phyloP scores from a whole-genome alignment of 192 early-diverging fungal species.

The Coemansia sp. region DNA sequence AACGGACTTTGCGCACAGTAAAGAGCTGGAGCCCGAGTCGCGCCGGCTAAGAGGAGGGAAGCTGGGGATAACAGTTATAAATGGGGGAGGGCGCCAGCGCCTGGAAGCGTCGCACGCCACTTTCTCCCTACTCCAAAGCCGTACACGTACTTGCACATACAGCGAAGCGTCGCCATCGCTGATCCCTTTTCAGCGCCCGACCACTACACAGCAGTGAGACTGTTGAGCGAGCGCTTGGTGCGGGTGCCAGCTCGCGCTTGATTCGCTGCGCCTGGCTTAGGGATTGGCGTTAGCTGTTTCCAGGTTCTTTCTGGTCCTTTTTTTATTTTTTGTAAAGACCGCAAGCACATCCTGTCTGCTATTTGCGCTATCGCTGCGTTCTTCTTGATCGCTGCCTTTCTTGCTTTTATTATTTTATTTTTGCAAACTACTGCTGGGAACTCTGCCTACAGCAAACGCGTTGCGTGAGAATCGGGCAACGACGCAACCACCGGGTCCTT shows the following conservation, averaged over 20 bases:
- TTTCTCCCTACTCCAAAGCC: not conserved
- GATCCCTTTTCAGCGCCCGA: too few relatives aligned
- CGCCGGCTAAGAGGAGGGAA: not conserved
- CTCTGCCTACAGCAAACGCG: constrained; percentile 8
- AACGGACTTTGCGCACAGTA: not conserved
- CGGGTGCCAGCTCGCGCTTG: too few relatives aligned
- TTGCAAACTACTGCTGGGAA: constrained; percentile 26
- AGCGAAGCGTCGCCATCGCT: not conserved
- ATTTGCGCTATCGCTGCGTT: too few relatives aligned
- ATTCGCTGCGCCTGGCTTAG: too few relatives aligned
- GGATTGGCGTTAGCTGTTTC: not conserved
- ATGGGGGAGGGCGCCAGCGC: not conserved
- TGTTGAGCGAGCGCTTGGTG: too few relatives aligned
- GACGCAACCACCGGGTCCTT: not conserved
- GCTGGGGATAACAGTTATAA: not conserved
- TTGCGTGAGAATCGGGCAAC: constrained; percentile 8
- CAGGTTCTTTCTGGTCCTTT: not conserved
- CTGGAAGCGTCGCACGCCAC: not conserved
- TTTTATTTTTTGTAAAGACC: not conserved
- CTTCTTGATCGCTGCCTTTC: too few relatives aligned
- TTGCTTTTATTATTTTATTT: not conserved
- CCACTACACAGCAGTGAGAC: too few relatives aligned
- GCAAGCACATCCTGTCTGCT: not conserved
- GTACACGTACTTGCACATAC: not conserved
- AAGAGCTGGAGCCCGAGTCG: not conserved